Conservation (phyloP, 768 basidiomycete genomes). For the Agaricus blazei region DNA sequence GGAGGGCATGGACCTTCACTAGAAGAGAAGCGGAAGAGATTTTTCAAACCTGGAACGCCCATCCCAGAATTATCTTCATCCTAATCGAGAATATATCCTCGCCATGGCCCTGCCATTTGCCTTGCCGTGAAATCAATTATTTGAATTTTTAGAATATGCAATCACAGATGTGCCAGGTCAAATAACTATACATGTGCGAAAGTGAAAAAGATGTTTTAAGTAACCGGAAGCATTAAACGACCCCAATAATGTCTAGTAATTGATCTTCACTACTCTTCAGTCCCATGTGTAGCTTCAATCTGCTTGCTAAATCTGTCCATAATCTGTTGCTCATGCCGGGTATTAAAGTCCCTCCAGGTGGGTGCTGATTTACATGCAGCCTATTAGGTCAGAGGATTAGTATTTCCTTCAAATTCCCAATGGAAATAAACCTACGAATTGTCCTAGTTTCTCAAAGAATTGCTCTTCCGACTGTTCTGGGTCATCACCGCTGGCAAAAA, state of each 20-base stretch:
- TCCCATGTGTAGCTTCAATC: constrained; percentile 1
- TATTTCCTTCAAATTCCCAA: not conserved
- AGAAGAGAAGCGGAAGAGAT: constrained; percentile 71
- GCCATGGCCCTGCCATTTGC: constrained; percentile 1
- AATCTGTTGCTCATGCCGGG: constrained; percentile 35
- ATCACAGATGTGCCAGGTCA: no score
- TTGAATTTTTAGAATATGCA: no score
- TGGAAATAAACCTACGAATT: constrained; percentile 31
- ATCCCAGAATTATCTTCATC: constrained; percentile 30
- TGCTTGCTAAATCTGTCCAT: constrained; percentile 33
- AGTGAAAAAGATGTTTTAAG: no score
- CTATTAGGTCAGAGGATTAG: constrained; percentile 20
- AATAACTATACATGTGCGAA: no score
- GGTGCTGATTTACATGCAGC: constrained; percentile 32
- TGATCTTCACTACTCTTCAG: not conserved
- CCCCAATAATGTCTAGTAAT: not conserved
- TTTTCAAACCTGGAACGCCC: constrained; percentile 65
- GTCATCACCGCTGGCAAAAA: constrained; percentile 47
- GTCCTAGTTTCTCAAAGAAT: constrained; percentile 47
- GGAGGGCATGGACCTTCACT: constrained; percentile 37
- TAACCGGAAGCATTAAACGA: not conserved
- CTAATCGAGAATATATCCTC: constrained; percentile 11
- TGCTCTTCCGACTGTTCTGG: constrained; percentile 35
- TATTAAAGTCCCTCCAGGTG: constrained; percentile 51
- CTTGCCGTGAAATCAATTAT: not conserved